Percentiles rank a stretch among this genome's conserved stretches.
These are phyloP conservation scores for Taxillus chinensis DNA, from an alignment of 164 flowering plant genomes.

Conservation along the genomic window DNA sequence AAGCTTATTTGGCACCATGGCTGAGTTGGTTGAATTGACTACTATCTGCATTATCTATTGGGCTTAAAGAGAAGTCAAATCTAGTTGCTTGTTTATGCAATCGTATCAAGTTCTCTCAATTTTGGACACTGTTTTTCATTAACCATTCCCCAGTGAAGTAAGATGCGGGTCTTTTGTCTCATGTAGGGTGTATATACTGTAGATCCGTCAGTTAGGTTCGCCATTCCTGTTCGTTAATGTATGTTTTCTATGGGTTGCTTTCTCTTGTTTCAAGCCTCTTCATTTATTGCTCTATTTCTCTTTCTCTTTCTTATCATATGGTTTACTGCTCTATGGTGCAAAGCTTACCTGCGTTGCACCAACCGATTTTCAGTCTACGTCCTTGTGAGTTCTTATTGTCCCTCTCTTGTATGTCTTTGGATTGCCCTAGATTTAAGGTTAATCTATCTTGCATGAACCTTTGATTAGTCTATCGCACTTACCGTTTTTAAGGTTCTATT, in stretches of 20 bases:
- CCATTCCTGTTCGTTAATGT: no score
- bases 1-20: not conserved
- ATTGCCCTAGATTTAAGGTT: no score
- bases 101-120: constrained; percentile 1
- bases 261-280: no score
- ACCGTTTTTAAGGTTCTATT: not conserved
- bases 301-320: no score
- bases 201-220: constrained; percentile 9
- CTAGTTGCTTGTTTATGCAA: constrained; percentile 4
- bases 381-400: constrained; percentile 1
- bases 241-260: no score
- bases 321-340: constrained; percentile 13
- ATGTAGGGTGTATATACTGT: constrained; percentile 21
- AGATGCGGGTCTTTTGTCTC: constrained; percentile 12
- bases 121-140: constrained; percentile 2
- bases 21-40: constrained; percentile 1
- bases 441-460: no score
- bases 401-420: not conserved
- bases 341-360: constrained; percentile 7
- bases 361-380: constrained; percentile 8
- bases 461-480: no score
- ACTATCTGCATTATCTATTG: not conserved
- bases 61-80: constrained; percentile 5
- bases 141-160: not conserved
- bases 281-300: no score